A percentile compares a stretch with the other conserved stretches of the same genome.
Conservation (phyloP, 2,329 filamentous ascomycete genomes). For the Magnaporthales sp. region DNA sequence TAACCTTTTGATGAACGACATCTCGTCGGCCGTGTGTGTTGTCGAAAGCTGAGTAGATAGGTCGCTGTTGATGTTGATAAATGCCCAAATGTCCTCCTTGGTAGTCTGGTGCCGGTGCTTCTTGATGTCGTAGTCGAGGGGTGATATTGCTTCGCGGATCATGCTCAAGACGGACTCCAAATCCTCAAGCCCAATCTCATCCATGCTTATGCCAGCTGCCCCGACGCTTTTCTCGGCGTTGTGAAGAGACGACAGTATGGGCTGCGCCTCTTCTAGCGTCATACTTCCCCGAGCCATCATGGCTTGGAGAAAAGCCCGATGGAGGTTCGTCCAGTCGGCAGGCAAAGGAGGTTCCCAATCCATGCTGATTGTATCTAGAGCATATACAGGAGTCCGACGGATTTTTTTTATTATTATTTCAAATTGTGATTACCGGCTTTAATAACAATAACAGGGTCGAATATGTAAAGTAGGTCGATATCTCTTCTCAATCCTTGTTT, state of each 20-base stretch:
- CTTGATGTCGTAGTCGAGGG: conserved; percentile 83
- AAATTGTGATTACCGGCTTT: not conserved
- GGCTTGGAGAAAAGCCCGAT: conserved; percentile 86
- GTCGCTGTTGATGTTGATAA: conserved; percentile 86
- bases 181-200: conserved; percentile 59
- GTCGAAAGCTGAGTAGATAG: conserved; percentile 81
- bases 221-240: conserved; percentile 27
- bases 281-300: conserved; percentile 72
- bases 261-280: conserved; percentile 64
- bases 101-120: conserved; percentile 60
- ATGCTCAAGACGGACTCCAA: conserved; percentile 61
- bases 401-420: no score
- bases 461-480: not conserved
- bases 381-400: not conserved
- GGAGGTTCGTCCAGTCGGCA: conserved; percentile 45
- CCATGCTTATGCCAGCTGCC: conserved; percentile 29
- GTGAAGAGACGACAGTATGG: conserved; percentile 68
- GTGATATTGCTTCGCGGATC: conserved; percentile 63
- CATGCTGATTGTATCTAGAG: not conserved
- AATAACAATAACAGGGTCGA: no score
- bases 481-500: not conserved
- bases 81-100: conserved; percentile 62
- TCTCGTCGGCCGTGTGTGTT: conserved; percentile 69
- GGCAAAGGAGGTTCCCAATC: conserved; percentile 24
- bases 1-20: conserved; percentile 79